These are phyloP conservation scores for Boletus mariae DNA, from an alignment of 1,284 basidiomycete species.

Conservation along the genomic window DNA sequence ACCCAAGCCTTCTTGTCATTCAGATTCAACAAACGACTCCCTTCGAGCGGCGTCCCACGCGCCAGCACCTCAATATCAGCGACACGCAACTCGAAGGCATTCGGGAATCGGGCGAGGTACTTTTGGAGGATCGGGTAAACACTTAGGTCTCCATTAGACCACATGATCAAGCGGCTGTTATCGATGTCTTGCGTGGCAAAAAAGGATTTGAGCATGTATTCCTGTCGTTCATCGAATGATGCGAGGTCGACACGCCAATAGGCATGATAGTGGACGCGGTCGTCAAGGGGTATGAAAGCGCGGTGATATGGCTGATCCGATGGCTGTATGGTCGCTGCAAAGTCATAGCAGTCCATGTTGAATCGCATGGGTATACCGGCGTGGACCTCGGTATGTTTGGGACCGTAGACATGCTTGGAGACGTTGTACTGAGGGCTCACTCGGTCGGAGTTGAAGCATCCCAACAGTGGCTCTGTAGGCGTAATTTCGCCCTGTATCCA, in stretches of 20 bases:
- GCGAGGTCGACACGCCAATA: conserved; percentile 89
- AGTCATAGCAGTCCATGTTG: conserved; percentile 86
- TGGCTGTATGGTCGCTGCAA: conserved; percentile 69
- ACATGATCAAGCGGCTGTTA: conserved; percentile 70
- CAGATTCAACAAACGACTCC: conserved; percentile 51
- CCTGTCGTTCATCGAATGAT: conserved; percentile 75
- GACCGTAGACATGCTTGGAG: conserved; percentile 56
- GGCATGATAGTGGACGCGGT: conserved; percentile 71
- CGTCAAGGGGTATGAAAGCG: conserved; percentile 31
- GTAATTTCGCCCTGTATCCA: conserved; percentile 75
- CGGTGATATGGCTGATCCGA: conserved; percentile 2
- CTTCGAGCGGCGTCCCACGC: conserved; percentile 71
- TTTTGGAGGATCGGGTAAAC: conserved; percentile 56
- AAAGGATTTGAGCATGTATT: conserved; percentile 86
- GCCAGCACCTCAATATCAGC: conserved; percentile 70
- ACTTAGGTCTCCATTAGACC: conserved; percentile 81
- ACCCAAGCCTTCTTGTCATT: conserved; percentile 85
- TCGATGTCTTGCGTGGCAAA: conserved; percentile 81
- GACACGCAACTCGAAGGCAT: conserved; percentile 64
- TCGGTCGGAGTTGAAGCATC: conserved; percentile 66
- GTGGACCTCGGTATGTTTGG: conserved; percentile 65
- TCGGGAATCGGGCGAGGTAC: conserved; percentile 61
- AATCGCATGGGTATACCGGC: conserved; percentile 72
- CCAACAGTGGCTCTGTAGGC: conserved; percentile 54
- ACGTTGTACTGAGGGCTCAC: conserved; percentile 70